Conservation (phyloP, 1,284 basidiomycete genomes). For the Cystobasidium slooffiae region DNA sequence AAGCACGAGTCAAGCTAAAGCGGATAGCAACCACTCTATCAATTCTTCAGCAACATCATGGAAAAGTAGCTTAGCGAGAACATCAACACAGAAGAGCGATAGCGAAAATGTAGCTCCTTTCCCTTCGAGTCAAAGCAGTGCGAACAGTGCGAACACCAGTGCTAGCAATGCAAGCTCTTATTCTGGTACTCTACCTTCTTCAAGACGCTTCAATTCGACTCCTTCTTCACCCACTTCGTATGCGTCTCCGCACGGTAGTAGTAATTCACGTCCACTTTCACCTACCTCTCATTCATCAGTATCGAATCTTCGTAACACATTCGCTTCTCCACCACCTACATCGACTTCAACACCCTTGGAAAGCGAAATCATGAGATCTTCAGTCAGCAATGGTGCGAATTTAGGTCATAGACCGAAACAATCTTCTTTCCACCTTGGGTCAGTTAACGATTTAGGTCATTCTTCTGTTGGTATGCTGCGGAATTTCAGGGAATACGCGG, state of each 20-base stretch:
- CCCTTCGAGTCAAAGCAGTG: background rate
- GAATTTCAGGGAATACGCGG: constrained; percentile 36
- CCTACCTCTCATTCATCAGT: constrained; percentile 57
- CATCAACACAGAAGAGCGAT: constrained; percentile 27
- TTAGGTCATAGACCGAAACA: constrained; percentile 30
- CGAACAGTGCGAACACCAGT: too few relatives aligned
- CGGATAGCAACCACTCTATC: background rate
- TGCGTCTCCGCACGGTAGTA: background rate
- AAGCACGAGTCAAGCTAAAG: constrained; percentile 6
- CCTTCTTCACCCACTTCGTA: constrained; percentile 24
- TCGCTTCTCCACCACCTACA: background rate
- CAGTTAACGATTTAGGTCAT: constrained; percentile 28
- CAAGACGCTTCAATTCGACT: constrained; percentile 15
- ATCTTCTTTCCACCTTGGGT: constrained; percentile 33
- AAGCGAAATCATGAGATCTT: constrained; percentile 57
- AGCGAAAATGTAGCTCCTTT: constrained; percentile 33
- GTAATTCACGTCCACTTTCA: constrained; percentile 16
- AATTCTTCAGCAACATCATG: constrained; percentile 12
- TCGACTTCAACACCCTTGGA: constrained; percentile 60
- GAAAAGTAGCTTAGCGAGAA: constrained; percentile 16
- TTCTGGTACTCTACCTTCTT: background rate
- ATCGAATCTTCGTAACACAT: constrained; percentile 9
- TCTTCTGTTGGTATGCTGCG: constrained; percentile 36
- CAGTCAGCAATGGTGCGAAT: constrained; percentile 7
- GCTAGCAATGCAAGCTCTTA: background rate